A percentile compares a stretch with the other conserved stretches of the same genome.
phyloP scores from a whole-genome alignment of 495 filamentous ascomycete genomes.

The Aspergillus funiculosus region DNA sequence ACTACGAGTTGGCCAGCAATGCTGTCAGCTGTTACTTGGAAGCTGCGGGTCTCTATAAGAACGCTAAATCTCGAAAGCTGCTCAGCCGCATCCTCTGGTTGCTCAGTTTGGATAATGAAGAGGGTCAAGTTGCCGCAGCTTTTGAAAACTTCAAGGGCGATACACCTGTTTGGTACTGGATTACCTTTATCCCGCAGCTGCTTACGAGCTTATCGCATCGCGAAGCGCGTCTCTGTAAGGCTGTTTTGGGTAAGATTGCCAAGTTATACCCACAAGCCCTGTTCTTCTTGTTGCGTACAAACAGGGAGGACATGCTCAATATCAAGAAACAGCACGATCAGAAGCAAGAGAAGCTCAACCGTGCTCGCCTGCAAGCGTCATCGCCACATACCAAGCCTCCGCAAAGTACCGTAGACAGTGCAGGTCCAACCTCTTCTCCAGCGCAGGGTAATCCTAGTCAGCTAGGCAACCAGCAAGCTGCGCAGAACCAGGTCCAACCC shows the following conservation, averaged over 20 bases:
- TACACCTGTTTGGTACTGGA: slow-evolving; percentile 98
- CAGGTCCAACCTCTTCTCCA: slow-evolving; percentile 25
- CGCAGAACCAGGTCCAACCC: slow-evolving; percentile 24
- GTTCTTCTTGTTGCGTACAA: slow-evolving; percentile 90
- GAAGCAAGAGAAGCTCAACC: slow-evolving; percentile 61
- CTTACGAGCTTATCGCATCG: slow-evolving; percentile 82
- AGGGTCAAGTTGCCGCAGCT: slow-evolving; percentile 68
- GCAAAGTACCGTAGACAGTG: slow-evolving; percentile 46
- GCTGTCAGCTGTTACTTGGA: slow-evolving; percentile 95
- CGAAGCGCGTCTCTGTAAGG: slow-evolving; percentile 79
- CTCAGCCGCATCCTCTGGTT: slow-evolving; percentile 96
- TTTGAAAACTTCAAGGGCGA: slow-evolving; percentile 96
- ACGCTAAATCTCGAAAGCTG: slow-evolving; percentile 88
- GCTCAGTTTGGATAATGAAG: slow-evolving; percentile 84
- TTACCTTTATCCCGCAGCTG: slow-evolving; percentile 95
- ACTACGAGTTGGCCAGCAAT: slow-evolving; percentile 76
- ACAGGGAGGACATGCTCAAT: slow-evolving; percentile 84
- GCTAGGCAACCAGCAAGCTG: slow-evolving; percentile 29
- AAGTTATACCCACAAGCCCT: slow-evolving; percentile 91
- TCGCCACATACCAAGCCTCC: slow-evolving; percentile 48
- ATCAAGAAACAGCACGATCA: slow-evolving; percentile 85
- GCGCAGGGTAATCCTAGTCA: slow-evolving; percentile 27
- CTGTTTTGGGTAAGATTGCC: slow-evolving; percentile 84
- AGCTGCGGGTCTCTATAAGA: slow-evolving; percentile 93
- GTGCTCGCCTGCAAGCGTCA: slow-evolving; percentile 39